phyloP scores from a whole-genome alignment of 2,329 filamentous ascomycete species.

The Emergomyces pasteurianus region DNA sequence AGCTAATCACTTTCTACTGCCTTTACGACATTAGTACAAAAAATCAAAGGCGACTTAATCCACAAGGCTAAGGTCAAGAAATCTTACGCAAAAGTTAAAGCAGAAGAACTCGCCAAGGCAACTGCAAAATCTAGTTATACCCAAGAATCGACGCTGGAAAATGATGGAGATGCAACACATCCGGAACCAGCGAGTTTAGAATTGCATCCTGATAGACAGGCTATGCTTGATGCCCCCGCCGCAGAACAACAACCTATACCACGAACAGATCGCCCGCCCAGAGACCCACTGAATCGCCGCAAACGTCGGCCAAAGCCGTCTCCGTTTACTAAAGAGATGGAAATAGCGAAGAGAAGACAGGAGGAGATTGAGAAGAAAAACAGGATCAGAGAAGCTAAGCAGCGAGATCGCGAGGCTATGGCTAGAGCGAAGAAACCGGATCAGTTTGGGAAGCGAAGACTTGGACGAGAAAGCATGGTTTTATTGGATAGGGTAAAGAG shows the following conservation, averaged over 20 bases:
- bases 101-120: constrained; percentile 36
- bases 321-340: constrained; percentile 55
- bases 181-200: constrained; percentile 33
- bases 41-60: constrained; percentile 81
- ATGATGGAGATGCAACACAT: constrained; percentile 13
- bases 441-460: constrained; percentile 59
- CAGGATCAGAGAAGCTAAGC: constrained; percentile 54
- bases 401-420: constrained; percentile 58
- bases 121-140: constrained; percentile 23
- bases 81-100: constrained; percentile 78
- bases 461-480: constrained; percentile 69
- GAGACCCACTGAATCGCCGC: constrained; percentile 17
- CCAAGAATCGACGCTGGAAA: constrained; percentile 20
- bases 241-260: constrained; percentile 4
- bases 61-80: constrained; percentile 90
- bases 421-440: constrained; percentile 49
- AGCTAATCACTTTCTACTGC: neutral
- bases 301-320: constrained; percentile 31
- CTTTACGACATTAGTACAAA: constrained; percentile 48
- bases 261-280: constrained; percentile 12
- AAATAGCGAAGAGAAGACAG: constrained; percentile 51
- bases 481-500: constrained; percentile 67
- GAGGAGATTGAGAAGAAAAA: constrained; percentile 52
- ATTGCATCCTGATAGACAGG: constrained; percentile 49
- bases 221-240: constrained; percentile 41